Evolutionary conservation across 768 basidiomycete genomes (phyloP).

Genomic region (Sarcodon sp.): DNA sequence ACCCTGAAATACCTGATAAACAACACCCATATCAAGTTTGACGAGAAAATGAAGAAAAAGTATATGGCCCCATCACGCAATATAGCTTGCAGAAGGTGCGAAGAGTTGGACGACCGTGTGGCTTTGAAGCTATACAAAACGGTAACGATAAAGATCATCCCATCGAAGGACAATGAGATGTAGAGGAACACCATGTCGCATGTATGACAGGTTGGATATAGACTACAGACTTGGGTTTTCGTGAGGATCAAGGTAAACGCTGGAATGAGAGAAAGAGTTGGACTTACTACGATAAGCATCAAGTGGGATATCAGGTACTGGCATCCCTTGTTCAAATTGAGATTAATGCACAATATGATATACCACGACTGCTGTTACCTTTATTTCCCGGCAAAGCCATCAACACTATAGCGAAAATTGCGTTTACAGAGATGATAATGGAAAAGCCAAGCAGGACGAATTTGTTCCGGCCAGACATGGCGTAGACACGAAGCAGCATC

Average conservation of each 20-base stretch:
- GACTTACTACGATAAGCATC: not conserved
- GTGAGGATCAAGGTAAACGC: not conserved
- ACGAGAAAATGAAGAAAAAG: not conserved
- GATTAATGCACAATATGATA: not conserved
- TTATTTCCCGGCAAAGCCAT: not conserved
- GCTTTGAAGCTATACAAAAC: not conserved
- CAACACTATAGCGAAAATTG: not conserved
- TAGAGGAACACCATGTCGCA: not conserved
- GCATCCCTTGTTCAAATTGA: not conserved
- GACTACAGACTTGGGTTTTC: not conserved
- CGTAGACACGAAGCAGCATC: not conserved
- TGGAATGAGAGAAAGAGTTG: not conserved
- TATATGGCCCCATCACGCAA: not conserved
- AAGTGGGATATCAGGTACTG: not conserved
- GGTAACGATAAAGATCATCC: not conserved
- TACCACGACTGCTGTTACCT: not conserved
- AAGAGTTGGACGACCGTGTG: not conserved
- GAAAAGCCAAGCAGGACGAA: not conserved
- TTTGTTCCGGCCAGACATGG: not conserved
- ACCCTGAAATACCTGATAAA: not conserved
- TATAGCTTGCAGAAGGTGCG: not conserved
- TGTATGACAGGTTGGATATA: not conserved
- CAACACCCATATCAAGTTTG: not conserved
- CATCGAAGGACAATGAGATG: not conserved
- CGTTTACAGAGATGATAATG: not conserved